phyloP scores from a whole-genome alignment of 495 filamentous ascomycete genomes.

The Penicillium maclennaniae region DNA sequence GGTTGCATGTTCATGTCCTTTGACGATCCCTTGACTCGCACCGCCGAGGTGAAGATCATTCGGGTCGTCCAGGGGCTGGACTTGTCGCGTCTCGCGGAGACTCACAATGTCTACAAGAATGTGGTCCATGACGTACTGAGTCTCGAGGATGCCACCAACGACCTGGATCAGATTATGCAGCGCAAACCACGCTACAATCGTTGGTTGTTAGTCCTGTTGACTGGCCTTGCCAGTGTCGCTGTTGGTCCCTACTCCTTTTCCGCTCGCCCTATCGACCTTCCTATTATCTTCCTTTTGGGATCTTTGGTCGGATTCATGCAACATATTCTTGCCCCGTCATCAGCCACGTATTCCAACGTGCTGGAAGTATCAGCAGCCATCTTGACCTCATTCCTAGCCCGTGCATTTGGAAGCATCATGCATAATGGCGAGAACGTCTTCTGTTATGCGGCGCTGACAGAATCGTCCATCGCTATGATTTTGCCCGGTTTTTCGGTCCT shows the following conservation, averaged over 20 bases:
- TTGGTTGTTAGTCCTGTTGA: conserved; percentile 69
- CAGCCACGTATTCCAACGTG: conserved; percentile 74
- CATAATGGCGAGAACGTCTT: conserved; percentile 52
- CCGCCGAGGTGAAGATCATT: conserved; percentile 85
- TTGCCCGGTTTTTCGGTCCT: conserved; percentile 81
- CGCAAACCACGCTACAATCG: conserved; percentile 50
- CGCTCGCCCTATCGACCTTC: conserved; percentile 78
- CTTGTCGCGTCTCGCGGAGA: conserved; percentile 74
- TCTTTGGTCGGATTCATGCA: conserved; percentile 75
- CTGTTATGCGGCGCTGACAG: conserved; percentile 83
- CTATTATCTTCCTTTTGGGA: conserved; percentile 80
- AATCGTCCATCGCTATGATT: conserved; percentile 86
- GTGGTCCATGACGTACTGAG: conserved; percentile 82
- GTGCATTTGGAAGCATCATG: conserved; percentile 74
- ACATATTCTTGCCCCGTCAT: conserved; percentile 67
- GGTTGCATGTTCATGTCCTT: conserved; percentile 94
- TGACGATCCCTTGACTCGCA: conserved; percentile 80
- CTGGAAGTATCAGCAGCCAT: conserved; percentile 84
- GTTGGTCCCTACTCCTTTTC: conserved; percentile 84
- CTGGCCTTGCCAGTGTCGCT: conserved; percentile 73
- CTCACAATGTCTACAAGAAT: conserved; percentile 84
- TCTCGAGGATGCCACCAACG: conserved; percentile 69
- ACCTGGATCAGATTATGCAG: conserved; percentile 58
- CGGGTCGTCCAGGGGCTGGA: conserved; percentile 70
- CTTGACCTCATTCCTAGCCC: conserved; percentile 75